Base-by-base conservation (phyloP, 1,139 yeast genomes). In the Tardiomyces digboiensis region DNA sequence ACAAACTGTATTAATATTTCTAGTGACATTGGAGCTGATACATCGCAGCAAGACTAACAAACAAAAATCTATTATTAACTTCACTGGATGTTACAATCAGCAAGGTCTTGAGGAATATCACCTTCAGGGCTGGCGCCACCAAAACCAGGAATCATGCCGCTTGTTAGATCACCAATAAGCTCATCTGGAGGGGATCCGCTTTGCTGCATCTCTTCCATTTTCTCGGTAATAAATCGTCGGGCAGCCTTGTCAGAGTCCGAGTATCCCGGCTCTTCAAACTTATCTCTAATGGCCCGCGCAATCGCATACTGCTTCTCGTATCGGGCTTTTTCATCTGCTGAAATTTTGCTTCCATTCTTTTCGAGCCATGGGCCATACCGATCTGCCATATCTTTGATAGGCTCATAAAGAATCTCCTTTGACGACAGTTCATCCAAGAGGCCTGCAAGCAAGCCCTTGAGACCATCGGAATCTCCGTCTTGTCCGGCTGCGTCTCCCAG, bases 171-270 rank as follows among this genome's bases (percentile, higher is more conserved):
- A 29, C 86, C 89, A 49, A 82, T 77, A 41, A 86, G 70, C 44
- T 84, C 94, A 21, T 75, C 65, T 2, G 98, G 98, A 1, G 96
- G 95, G 56, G 87, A 85, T 0, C 97, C 97, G 41, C 86, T 68
- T 39, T 59, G 61, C 53, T 68, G 73, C 71, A 68, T 66, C 44
- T 61, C 66, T 55, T 80, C 86, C 70, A 83, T 74, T 48, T 76
- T 71, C 8, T 64, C 57, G 48, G 80, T 75, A 44, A 83, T 76
- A 45, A 66, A 70, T 44, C 74, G 76, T 52, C 82, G 71, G 52
- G 71, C 71, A 6, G 56, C 66, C 41, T 66, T 64, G 56, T 77
- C 70, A 19, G 70, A 68, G 50, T 82, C 88, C 47, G 68, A 67
- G 56, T 78, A 83, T 29, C 58, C 62, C 1, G 78, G 67, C 13